Percentiles rank a stretch among this genome's conserved stretches.
Evolutionary conservation across 495 filamentous ascomycete genomes (phyloP).

Genomic region (Aspergillus leporis): DNA sequence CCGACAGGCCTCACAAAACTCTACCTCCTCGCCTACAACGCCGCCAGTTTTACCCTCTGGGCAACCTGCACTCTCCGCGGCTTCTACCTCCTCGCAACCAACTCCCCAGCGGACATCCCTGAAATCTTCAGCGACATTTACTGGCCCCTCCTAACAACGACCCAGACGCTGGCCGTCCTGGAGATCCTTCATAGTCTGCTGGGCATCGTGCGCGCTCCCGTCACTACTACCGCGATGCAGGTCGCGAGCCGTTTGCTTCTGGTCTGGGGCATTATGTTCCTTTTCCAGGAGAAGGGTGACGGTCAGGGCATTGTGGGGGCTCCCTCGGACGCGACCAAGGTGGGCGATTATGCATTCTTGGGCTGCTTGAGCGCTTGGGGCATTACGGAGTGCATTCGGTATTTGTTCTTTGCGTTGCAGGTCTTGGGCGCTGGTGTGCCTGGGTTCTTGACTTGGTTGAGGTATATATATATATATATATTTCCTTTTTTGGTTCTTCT

Average conservation of each 20-base stretch:
- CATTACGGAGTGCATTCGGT: constrained; percentile 83
- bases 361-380: constrained; percentile 72
- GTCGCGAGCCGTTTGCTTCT: constrained; percentile 80
- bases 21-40: constrained; percentile 86
- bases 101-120: constrained; percentile 39
- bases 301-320: constrained; percentile 33
- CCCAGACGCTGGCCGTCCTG: constrained; percentile 78
- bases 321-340: constrained; percentile 17
- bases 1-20: constrained; percentile 27
- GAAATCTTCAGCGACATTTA: constrained; percentile 55
- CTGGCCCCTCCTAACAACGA: constrained; percentile 69
- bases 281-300: constrained; percentile 53
- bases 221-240: constrained; percentile 87
- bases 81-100: constrained; percentile 41
- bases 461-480: no score
- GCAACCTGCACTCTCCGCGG: constrained; percentile 63
- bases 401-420: constrained; percentile 80
- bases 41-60: constrained; percentile 74
- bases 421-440: constrained; percentile 62
- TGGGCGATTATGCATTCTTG: constrained; percentile 44
- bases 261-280: constrained; percentile 74
- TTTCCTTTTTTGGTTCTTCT: no score
- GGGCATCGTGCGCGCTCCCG: constrained; percentile 81
- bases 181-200: constrained; percentile 75
- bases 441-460: constrained; percentile 70